These are phyloP conservation scores for Fraxinus sp. DNA, from an alignment of 305 asterid species.

Conservation along the genomic window DNA sequence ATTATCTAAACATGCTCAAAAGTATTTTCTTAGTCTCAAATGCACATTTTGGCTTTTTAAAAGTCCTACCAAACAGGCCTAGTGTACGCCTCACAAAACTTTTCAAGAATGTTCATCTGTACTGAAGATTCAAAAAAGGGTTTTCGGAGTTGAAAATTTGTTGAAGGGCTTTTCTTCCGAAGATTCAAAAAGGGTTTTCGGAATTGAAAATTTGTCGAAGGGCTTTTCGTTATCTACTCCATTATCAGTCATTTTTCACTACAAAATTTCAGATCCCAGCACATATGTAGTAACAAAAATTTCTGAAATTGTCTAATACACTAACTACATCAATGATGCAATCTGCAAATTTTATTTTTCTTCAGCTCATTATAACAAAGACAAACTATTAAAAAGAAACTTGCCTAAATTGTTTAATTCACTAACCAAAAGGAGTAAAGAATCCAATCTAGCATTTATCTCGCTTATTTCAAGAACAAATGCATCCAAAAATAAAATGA, in stretches of 20 bases:
- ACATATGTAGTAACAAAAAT: neutral
- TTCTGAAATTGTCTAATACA: neutral
- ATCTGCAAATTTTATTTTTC: neutral
- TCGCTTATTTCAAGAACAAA: neutral
- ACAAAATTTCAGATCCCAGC: neutral
- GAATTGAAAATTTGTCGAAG: constrained; percentile 12
- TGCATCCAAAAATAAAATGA: neutral
- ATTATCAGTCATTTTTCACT: neutral
- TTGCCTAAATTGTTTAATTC: neutral
- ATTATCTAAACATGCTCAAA: no score
- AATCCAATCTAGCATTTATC: neutral
- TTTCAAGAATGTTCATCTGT: neutral
- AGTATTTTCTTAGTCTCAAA: no score
- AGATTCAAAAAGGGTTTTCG: neutral
- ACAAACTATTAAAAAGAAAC: neutral
- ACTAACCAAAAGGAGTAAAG: neutral
- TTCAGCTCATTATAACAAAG: neutral
- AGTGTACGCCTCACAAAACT: neutral
- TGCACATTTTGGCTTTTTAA: no score
- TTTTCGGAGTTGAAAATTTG: no score
- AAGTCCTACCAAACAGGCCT: neutral
- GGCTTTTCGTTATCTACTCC: neutral
- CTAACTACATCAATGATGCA: neutral
- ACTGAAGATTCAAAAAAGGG: neutral
- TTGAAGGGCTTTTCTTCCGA: no score